A percentile compares a stretch with the other conserved stretches of the same genome.
Evolutionary conservation across 169 alveolate genomes (phyloP).

Genomic region (Besnoitia besnoiti): DNA sequence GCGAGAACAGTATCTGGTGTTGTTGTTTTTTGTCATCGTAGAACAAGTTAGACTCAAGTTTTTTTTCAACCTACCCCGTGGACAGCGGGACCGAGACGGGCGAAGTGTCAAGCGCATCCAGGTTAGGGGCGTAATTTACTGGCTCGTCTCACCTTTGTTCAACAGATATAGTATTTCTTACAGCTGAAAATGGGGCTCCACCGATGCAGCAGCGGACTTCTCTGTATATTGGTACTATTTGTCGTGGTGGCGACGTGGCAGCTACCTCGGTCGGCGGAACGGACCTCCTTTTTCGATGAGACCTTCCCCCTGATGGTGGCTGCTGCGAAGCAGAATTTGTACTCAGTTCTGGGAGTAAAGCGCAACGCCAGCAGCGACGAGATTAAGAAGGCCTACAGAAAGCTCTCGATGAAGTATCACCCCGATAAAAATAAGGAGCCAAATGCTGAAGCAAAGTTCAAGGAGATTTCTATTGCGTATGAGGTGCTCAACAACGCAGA

Average conservation of each 20-base stretch:
- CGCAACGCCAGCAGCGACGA: slow-evolving; percentile 77
- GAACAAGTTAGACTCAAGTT: too few relatives aligned
- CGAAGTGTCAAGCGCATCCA: too few relatives aligned
- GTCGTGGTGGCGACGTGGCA: neutral
- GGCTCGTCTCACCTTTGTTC: too few relatives aligned
- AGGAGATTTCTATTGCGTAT: slow-evolving; percentile 91
- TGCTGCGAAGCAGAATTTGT: slow-evolving; percentile 36
- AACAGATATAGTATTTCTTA: too few relatives aligned
- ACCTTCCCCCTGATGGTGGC: neutral
- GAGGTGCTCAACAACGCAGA: slow-evolving; percentile 87
- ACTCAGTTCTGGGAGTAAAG: slow-evolving; percentile 73
- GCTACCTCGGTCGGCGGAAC: neutral
- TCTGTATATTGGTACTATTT: too few relatives aligned
- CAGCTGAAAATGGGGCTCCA: neutral
- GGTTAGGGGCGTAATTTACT: too few relatives aligned
- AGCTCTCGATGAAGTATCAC: slow-evolving; percentile 85
- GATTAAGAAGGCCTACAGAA: slow-evolving; percentile 87
- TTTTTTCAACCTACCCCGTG: too few relatives aligned
- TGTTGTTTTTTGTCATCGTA: too few relatives aligned
- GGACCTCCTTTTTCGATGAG: neutral
- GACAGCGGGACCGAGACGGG: too few relatives aligned
- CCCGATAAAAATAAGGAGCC: slow-evolving; percentile 89
- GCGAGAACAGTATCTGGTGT: neutral
- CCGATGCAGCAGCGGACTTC: neutral
- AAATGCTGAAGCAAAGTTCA: slow-evolving; percentile 79